phyloP scores from a whole-genome alignment of 2,329 filamentous ascomycete genomes.

The Trichoderma asperellum region DNA sequence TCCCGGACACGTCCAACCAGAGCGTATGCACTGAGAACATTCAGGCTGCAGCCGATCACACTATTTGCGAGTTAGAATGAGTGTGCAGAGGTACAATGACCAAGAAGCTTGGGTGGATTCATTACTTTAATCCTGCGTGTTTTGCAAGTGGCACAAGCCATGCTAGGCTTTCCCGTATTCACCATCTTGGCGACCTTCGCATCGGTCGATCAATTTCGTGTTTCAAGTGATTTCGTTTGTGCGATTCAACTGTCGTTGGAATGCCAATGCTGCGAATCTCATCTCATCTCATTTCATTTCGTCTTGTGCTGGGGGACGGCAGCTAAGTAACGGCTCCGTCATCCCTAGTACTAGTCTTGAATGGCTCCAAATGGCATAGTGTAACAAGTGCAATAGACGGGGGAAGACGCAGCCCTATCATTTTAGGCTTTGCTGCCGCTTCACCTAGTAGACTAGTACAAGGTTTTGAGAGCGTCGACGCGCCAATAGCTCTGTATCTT shows the following conservation, averaged over 20 bases:
- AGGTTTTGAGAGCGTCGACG: too few relatives aligned
- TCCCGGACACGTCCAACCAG: slow-evolving; percentile 33
- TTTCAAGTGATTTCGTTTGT: neutral
- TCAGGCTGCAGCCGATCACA: slow-evolving; percentile 31
- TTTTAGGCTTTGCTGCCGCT: neutral
- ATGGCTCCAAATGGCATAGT: neutral
- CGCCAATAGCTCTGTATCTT: neutral
- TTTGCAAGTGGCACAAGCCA: slow-evolving; percentile 33
- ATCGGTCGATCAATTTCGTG: neutral
- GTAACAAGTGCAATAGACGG: neutral
- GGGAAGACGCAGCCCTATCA: neutral
- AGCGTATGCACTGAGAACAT: slow-evolving; percentile 31
- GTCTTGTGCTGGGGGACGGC: neutral
- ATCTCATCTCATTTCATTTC: neutral
- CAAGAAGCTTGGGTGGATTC: neutral
- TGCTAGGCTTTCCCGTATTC: slow-evolving; percentile 31
- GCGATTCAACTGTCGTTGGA: neutral
- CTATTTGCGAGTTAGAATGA: slow-evolving; percentile 23
- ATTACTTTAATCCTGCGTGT: slow-evolving; percentile 33
- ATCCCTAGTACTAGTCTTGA: neutral
- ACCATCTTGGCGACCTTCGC: neutral
- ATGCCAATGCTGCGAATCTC: neutral
- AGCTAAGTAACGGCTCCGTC: neutral
- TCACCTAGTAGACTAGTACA: too few relatives aligned
- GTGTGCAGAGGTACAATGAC: neutral